phyloP scores from a whole-genome alignment of 2,329 filamentous ascomycete genomes.

The Trichoderma sp. region DNA sequence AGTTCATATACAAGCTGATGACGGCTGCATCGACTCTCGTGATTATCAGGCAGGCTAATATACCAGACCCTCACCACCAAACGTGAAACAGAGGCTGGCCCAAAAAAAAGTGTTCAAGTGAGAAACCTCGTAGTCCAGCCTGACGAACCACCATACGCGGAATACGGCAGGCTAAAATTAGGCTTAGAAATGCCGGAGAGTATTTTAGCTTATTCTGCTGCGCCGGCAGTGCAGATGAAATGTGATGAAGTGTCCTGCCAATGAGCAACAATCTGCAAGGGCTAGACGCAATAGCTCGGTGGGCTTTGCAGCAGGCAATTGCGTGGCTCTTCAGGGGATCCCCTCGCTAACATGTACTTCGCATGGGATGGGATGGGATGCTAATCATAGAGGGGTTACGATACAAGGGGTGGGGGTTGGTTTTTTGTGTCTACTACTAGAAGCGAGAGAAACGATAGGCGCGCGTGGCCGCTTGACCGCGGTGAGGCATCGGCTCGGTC shows the following conservation, averaged over 20 bases:
- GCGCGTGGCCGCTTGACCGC: not conserved
- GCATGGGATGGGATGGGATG: not conserved
- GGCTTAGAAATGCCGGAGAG: slow-evolving; percentile 15
- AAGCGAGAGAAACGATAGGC: not conserved
- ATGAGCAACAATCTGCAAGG: not conserved
- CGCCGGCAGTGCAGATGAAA: not conserved
- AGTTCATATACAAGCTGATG: slow-evolving; percentile 18
- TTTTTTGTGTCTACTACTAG: not conserved
- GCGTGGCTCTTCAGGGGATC: slow-evolving; percentile 17
- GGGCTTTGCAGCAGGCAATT: slow-evolving; percentile 7
- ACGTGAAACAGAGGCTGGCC: slow-evolving; percentile 8
- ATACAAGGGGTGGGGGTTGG: not conserved
- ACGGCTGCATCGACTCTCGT: slow-evolving; percentile 4
- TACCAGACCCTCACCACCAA: slow-evolving; percentile 2
- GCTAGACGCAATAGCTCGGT: not conserved
- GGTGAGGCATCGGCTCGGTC: slow-evolving; percentile 26
- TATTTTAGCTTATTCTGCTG: slow-evolving; percentile 12
- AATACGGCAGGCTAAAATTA: not conserved
- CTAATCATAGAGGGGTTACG: not conserved
- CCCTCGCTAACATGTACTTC: not conserved
- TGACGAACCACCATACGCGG: slow-evolving; percentile 4
- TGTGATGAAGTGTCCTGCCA: slow-evolving; percentile 3
- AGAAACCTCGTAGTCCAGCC: not conserved
- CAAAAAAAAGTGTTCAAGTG: not conserved
- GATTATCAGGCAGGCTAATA: not conserved